These are phyloP conservation scores for Begonia fuchsioides DNA, from an alignment of 306 rosid genomes.

Conservation along the genomic window DNA sequence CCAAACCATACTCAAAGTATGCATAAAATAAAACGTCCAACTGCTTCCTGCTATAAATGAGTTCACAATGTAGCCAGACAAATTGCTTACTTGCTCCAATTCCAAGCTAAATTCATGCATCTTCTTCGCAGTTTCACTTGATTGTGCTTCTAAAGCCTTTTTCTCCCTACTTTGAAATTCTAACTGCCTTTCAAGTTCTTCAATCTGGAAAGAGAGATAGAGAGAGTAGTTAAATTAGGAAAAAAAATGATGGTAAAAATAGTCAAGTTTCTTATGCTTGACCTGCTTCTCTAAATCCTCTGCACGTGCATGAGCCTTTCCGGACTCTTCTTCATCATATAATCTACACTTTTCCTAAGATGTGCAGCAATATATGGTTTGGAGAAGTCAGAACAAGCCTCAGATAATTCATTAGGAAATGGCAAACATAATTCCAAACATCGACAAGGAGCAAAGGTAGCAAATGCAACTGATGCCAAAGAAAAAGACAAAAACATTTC, in stretches of 20 bases:
- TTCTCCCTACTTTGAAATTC: constrained; percentile 43
- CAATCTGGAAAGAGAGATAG: constrained; percentile 66
- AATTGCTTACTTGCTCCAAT: constrained; percentile 43
- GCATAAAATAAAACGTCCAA: background rate
- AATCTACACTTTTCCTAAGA: constrained; percentile 42
- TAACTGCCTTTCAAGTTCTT: constrained; percentile 39
- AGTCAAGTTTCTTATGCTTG: constrained; percentile 10
- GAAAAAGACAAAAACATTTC: no score
- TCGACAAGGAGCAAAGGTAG: no score
- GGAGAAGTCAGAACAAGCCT: background rate
- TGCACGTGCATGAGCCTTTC: constrained; percentile 79
- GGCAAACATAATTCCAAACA: no score
- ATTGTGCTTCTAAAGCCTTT: constrained; percentile 43
- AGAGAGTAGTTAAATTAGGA: background rate
- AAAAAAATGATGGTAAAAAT: constrained; percentile 1
- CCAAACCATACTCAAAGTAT: background rate
- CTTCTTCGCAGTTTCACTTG: constrained; percentile 43
- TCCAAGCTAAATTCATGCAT: constrained; percentile 37
- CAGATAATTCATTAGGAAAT: no score
- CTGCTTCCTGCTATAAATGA: no score
- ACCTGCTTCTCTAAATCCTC: constrained; percentile 80
- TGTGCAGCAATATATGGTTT: background rate
- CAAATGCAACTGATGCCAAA: no score
- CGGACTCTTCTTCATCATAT: constrained; percentile 55
- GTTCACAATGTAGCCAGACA: constrained; percentile 6